These are phyloP conservation scores for Backusella macrospora DNA, from an alignment of 192 early-diverging fungal genomes.

Conservation along the genomic window DNA sequence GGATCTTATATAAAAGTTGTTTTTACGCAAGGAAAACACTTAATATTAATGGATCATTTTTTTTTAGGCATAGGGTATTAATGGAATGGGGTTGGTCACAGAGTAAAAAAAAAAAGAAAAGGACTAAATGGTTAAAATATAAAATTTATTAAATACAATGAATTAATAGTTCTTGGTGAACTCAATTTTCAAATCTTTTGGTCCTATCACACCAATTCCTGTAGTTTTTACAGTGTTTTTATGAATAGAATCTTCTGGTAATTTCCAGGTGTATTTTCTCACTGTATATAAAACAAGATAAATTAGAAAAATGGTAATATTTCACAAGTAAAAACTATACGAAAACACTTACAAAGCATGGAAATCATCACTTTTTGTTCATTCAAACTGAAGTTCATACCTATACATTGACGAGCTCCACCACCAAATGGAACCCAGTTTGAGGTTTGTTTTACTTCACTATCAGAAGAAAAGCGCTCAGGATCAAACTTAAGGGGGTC, in stretches of 20 bases:
- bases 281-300: slow-evolving; percentile 8
- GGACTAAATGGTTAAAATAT: too few species aligned
- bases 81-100: too few species aligned
- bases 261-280: slow-evolving; percentile 28
- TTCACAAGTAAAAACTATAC: background rate
- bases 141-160: too few species aligned
- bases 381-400: slow-evolving; percentile 61
- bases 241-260: slow-evolving; percentile 31
- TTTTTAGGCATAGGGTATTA: too few species aligned
- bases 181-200: background rate
- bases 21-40: too few species aligned
- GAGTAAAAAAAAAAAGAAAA: too few species aligned
- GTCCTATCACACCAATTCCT: slow-evolving; percentile 18
- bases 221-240: background rate
- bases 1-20: too few species aligned
- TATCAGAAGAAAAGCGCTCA: slow-evolving; percentile 22
- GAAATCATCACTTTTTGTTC: slow-evolving; percentile 58
- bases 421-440: slow-evolving; percentile 59
- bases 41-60: too few species aligned
- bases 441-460: slow-evolving; percentile 1
- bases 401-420: slow-evolving; percentile 61
- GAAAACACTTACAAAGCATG: slow-evolving; percentile 39
- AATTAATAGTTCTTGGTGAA: slow-evolving; percentile 23
- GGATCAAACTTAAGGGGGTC: slow-evolving; percentile 28
- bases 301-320: background rate